Evolutionary conservation across 23 red algal species (phyloP).

Genomic region (Agarophyton chilense): DNA sequence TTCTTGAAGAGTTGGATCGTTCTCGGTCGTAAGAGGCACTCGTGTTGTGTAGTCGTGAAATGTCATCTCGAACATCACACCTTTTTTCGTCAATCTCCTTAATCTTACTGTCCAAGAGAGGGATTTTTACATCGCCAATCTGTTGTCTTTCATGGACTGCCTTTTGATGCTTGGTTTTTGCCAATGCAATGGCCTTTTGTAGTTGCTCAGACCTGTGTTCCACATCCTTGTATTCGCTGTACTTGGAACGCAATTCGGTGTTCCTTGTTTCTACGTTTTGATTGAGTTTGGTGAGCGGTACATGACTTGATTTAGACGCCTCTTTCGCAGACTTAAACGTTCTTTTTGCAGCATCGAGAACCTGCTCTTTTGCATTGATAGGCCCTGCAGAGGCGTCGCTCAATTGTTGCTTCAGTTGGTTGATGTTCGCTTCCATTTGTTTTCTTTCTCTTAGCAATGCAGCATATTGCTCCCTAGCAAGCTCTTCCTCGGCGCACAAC

Average conservation of each 20-base stretch:
- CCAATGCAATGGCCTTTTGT: conserved; percentile 27
- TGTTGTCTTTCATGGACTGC: not conserved
- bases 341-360: conserved; percentile 29
- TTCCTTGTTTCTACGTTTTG: not conserved
- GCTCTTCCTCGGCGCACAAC: conserved; percentile 22
- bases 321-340: conserved; percentile 23
- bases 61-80: conserved; percentile 21
- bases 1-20: conserved; percentile 19
- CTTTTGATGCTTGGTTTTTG: not conserved
- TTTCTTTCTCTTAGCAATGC: conserved; percentile 18
- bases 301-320: not conserved
- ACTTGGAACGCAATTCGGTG: conserved; percentile 7
- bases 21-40: conserved; percentile 1
- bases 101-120: not conserved
- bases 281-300: not conserved
- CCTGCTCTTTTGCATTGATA: conserved; percentile 33
- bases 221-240: conserved; percentile 19
- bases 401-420: not conserved
- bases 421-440: conserved; percentile 16
- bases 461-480: conserved; percentile 6
- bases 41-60: not conserved
- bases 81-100: conserved; percentile 2
- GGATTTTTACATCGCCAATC: conserved; percentile 6
- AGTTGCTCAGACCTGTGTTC: conserved; percentile 4
- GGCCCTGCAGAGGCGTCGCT: not conserved